Conservation (phyloP, 2,329 filamentous ascomycete species). For the Sporothrix phasma region DNA sequence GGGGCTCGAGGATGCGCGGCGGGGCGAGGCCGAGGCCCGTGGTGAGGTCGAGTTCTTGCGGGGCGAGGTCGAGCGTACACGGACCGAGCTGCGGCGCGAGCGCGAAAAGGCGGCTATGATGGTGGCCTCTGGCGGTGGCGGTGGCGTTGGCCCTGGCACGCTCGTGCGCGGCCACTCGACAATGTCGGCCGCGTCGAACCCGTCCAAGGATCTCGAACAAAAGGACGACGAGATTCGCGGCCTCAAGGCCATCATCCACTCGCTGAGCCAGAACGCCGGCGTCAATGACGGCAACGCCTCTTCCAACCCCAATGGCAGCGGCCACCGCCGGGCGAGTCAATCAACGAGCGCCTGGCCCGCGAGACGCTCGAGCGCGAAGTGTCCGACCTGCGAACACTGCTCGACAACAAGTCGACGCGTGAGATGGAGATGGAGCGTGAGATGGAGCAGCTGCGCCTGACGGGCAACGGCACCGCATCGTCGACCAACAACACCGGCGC, state of each 20-base stretch:
- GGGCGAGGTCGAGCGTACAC: conserved; percentile 85
- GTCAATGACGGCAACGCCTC: neutral
- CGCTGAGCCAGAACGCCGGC: conserved; percentile 69
- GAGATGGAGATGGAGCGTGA: conserved; percentile 85
- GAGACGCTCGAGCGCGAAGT: conserved; percentile 74
- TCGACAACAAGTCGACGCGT: conserved; percentile 61
- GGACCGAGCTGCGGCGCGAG: conserved; percentile 78
- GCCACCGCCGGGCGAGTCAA: conserved; percentile 40
- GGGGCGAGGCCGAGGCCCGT: conserved; percentile 89
- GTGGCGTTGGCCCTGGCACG: neutral
- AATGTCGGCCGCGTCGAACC: conserved; percentile 24
- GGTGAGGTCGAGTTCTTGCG: conserved; percentile 93
- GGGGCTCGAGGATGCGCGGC: conserved; percentile 84
- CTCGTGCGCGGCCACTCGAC: neutral
- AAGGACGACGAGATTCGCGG: conserved; percentile 97
- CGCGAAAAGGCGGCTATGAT: conserved; percentile 66
- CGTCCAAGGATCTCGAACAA: conserved; percentile 67
- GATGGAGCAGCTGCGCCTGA: conserved; percentile 54
- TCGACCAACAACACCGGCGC: conserved; percentile 18
- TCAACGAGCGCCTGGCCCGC: conserved; percentile 47
- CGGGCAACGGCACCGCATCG: conserved; percentile 24
- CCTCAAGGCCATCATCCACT: conserved; percentile 96
- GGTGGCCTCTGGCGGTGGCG: conserved; percentile 7
- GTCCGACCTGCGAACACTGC: conserved; percentile 60
- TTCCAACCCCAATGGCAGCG: conserved; percentile 20